Base-by-base conservation (phyloP, 257 asterid genomes). In the Apocynum venetum region DNA sequence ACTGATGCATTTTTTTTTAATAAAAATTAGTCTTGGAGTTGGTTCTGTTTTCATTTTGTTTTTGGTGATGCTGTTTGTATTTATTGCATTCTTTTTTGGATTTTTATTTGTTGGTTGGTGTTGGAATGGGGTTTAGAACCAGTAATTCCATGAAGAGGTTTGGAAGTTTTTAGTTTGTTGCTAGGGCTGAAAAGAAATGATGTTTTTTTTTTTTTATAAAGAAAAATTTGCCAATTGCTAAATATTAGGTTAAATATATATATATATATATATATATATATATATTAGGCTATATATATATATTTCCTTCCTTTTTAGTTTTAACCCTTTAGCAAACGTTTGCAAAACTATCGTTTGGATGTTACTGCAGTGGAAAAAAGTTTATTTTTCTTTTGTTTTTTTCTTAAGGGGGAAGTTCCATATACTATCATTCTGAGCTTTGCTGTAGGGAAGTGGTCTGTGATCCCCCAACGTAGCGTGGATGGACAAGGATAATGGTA, bases 401-500 rank as follows among this genome's bases (percentile, higher is more conserved):
- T 49, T 8, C 48, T 38, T 38, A 38, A 40, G 65, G n/a, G 11
- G 17, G 9, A 73, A 2, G 17, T 68, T 68, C 73, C 73, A 43
- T 7, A 31, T 46, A 43, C 11, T 19, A 43, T 72, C 63, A 71
- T 49, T 65, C 61, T 31, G 61, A 49, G 14, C 31, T 40, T 71
- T 75, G 71, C 73, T 77, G 65, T 80, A 83, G 88, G 87, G 76
- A 35, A 83, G 83, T 64, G 74, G 57, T 55, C 65, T 76, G 77
- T 72, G 44, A 70, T 84, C 77, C 75, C 73, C 69, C 64, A 74
- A 82, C 81, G 92, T 91, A 96, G 97, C 86, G 52, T 79, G 84
- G 87, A 84, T 81, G n/a, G 91, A 84, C 78, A 84, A 80, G 78
- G 91, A 84, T 77, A 89, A 65, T 74, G 89, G 83, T 68, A 81